A percentile compares a stretch with the other conserved stretches of the same genome.
These are phyloP conservation scores for Paecilomyces formosus DNA, from an alignment of 2,329 filamentous ascomycete genomes.

Conservation along the genomic window DNA sequence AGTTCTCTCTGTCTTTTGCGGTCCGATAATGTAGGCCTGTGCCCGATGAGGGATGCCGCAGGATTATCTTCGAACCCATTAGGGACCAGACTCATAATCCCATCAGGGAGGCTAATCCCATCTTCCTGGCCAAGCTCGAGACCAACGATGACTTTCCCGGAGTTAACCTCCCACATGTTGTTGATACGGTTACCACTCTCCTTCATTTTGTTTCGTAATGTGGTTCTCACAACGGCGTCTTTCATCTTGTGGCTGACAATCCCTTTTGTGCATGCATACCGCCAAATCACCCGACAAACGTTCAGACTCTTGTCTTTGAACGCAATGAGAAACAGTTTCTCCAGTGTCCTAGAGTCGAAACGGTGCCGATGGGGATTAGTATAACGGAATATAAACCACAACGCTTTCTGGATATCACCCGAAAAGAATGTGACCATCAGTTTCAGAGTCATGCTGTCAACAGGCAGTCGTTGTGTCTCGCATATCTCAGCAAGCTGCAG, in stretches of 20 bases:
- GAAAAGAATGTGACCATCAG: slow-evolving; percentile 20
- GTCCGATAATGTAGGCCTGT: slow-evolving; percentile 10
- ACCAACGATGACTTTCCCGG: slow-evolving; percentile 28
- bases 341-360: slow-evolving; percentile 19
- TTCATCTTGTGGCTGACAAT: slow-evolving; percentile 27
- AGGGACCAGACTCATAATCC: slow-evolving; percentile 15
- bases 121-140: slow-evolving; percentile 13
- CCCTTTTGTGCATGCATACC: slow-evolving; percentile 37
- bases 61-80: slow-evolving; percentile 18
- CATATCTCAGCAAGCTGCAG: slow-evolving; percentile 24
- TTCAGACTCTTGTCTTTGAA: slow-evolving; percentile 33
- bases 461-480: slow-evolving; percentile 15
- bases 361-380: slow-evolving; percentile 11
- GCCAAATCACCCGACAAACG: slow-evolving; percentile 40
- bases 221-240: slow-evolving; percentile 20
- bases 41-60: slow-evolving; percentile 16
- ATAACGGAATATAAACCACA: slow-evolving; percentile 15
- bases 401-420: slow-evolving; percentile 14
- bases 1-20: slow-evolving; percentile 19
- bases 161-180: slow-evolving; percentile 14
- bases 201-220: slow-evolving; percentile 16
- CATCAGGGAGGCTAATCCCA: slow-evolving; percentile 4
- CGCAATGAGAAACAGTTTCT: slow-evolving; percentile 35
- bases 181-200: slow-evolving; percentile 8
- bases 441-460: slow-evolving; percentile 21